phyloP scores from a whole-genome alignment of 2,329 filamentous ascomycete genomes.

The Basipetospora sp. region DNA sequence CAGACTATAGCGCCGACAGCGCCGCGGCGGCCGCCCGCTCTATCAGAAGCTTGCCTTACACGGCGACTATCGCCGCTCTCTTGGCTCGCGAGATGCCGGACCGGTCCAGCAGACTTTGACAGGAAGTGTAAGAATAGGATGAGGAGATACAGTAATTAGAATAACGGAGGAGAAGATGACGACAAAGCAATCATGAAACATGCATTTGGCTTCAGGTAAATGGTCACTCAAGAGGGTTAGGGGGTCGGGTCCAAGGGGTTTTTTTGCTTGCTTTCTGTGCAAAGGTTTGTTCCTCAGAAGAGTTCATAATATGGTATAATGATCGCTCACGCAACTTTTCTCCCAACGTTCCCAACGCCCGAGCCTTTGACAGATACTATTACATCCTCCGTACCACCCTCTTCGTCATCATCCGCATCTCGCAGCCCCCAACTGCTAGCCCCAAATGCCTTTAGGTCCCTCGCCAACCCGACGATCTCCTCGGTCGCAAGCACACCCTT shows the following conservation, averaged over 20 bases:
- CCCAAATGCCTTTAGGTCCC: constrained; percentile 79
- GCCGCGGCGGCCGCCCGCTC: constrained; percentile 29
- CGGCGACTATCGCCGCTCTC: constrained; percentile 36
- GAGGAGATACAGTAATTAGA: too few species aligned
- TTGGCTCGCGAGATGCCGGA: constrained; percentile 28
- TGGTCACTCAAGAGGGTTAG: too few species aligned
- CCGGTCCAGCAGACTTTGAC: constrained; percentile 14
- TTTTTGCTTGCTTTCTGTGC: neutral
- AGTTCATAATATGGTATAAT: constrained; percentile 2
- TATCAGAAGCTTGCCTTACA: constrained; percentile 39
- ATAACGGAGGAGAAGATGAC: too few species aligned
- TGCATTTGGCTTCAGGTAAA: too few species aligned
- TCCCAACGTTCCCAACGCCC: constrained; percentile 86
- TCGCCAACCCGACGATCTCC: constrained; percentile 61
- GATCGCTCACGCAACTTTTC: constrained; percentile 54
- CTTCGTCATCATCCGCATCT: constrained; percentile 50
- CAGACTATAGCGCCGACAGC: constrained; percentile 5
- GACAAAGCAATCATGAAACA: too few species aligned
- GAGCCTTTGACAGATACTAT: constrained; percentile 82
- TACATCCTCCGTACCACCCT: constrained; percentile 44
- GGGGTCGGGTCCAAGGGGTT: too few species aligned
- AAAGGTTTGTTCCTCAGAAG: neutral
- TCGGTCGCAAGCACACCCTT: constrained; percentile 70
- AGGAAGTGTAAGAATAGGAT: too few species aligned
- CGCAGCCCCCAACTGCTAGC: constrained; percentile 81